These are phyloP conservation scores for Aspergillus bertholletiae DNA, from an alignment of 495 filamentous ascomycete genomes.

Conservation along the genomic window DNA sequence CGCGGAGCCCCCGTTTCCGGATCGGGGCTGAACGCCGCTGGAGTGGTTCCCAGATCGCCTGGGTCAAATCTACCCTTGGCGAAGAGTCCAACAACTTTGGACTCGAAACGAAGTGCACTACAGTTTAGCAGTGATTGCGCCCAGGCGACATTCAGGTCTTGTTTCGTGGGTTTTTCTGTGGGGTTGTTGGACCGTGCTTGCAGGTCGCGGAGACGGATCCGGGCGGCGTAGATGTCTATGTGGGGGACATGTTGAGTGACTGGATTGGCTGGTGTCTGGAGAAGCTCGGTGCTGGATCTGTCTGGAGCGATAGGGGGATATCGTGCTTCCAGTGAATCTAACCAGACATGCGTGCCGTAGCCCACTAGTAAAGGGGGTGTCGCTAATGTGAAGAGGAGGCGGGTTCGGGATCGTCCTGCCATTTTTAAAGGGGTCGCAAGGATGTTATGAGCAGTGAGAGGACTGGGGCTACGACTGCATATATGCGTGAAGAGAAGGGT, in stretches of 20 bases:
- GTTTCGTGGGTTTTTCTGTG: background rate
- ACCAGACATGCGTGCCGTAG: conserved; percentile 22
- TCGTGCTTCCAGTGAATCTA: conserved; percentile 25
- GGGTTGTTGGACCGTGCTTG: background rate
- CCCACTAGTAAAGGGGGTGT: conserved; percentile 13
- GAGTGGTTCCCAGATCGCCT: conserved; percentile 18
- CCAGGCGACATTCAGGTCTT: conserved; percentile 25
- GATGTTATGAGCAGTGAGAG: too few relatives aligned
- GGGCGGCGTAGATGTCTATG: conserved; percentile 31
- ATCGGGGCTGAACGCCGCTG: conserved; percentile 8
- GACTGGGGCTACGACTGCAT: too few relatives aligned
- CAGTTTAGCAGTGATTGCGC: conserved; percentile 21
- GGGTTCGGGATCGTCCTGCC: too few relatives aligned
- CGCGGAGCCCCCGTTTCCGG: conserved; percentile 6
- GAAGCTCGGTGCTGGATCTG: conserved; percentile 16
- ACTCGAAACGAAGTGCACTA: conserved; percentile 19
- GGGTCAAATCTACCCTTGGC: conserved; percentile 6
- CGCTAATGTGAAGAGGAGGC: conserved; percentile 12
- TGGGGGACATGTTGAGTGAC: conserved; percentile 22
- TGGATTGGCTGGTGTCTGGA: conserved; percentile 13
- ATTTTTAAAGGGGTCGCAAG: too few relatives aligned
- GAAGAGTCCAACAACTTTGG: conserved; percentile 19
- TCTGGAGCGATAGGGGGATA: conserved; percentile 22
- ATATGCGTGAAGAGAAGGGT: too few relatives aligned
- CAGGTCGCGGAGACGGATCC: conserved; percentile 20